phyloP scores from a whole-genome alignment of 1,284 basidiomycete genomes.

The Veloboletus limbatus region DNA sequence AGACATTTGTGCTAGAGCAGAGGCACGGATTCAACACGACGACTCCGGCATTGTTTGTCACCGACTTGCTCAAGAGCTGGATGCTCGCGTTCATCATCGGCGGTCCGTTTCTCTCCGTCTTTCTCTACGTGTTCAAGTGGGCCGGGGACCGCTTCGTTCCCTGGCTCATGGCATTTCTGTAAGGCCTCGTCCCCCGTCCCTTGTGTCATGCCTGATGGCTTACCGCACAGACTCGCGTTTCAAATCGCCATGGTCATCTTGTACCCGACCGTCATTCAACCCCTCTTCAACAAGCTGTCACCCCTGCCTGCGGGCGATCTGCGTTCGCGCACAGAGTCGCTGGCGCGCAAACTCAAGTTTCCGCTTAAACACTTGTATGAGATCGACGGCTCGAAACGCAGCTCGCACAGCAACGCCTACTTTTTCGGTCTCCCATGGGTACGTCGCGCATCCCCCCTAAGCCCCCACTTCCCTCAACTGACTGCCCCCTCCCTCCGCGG shows the following conservation, averaged over 20 bases:
- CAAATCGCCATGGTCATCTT: conserved; percentile 83
- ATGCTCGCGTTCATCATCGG: conserved; percentile 75
- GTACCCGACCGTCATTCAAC: conserved; percentile 91
- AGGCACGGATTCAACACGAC: conserved; percentile 98
- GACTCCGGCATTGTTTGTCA: conserved; percentile 69
- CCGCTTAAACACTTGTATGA: conserved; percentile 94
- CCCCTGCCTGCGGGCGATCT: conserved; percentile 78
- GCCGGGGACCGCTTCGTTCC: conserved; percentile 88
- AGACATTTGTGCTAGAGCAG: conserved; percentile 93
- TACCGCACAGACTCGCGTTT: conserved; percentile 60
- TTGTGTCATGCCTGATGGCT: not conserved
- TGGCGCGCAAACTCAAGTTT: conserved; percentile 84
- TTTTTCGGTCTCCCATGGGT: conserved; percentile 95
- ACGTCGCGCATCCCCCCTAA: conserved; percentile 20
- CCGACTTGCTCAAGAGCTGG: conserved; percentile 82
- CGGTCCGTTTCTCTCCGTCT: conserved; percentile 81
- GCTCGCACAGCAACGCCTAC: conserved; percentile 93
- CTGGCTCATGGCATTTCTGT: conserved; percentile 86
- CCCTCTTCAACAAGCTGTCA: conserved; percentile 95
- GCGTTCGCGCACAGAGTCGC: conserved; percentile 67
- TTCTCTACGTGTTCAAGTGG: conserved; percentile 90
- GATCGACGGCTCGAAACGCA: conserved; percentile 95
- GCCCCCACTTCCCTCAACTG: not conserved
- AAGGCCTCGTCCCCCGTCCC: too few species aligned
- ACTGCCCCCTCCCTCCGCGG: too few species aligned